These are phyloP conservation scores for Kluyveromyces siamensis DNA, from an alignment of 805 yeast genomes.

Conservation along the genomic window DNA sequence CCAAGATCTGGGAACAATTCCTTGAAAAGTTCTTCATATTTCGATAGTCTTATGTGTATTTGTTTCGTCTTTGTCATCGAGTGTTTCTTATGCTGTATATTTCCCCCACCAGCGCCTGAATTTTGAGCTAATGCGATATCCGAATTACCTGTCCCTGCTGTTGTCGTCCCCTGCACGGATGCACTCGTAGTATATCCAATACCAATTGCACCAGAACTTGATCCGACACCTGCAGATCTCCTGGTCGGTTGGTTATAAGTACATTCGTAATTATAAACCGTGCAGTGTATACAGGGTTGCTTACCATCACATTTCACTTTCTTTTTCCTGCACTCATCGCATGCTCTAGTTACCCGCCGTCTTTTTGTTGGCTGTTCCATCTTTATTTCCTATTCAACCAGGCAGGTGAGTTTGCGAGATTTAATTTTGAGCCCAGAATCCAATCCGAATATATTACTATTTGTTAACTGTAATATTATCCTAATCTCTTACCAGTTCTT, in stretches of 20 bases:
- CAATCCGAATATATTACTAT: neutral
- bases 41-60: slow-evolving; percentile 12
- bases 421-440: neutral
- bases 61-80: slow-evolving; percentile 9
- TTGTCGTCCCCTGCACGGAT: neutral
- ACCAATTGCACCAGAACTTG: neutral
- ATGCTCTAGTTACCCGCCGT: slow-evolving; percentile 36
- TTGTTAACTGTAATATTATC: neutral
- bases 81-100: neutral
- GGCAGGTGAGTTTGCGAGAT: slow-evolving; percentile 7
- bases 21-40: slow-evolving; percentile 17
- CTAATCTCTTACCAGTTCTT: neutral
- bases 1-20: slow-evolving; percentile 21
- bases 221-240: slow-evolving; percentile 8
- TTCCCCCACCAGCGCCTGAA: neutral
- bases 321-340: slow-evolving; percentile 50
- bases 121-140: neutral
- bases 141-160: slow-evolving; percentile 2
- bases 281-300: slow-evolving; percentile 79
- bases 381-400: neutral
- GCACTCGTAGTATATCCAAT: neutral
- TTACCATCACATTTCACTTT: slow-evolving; percentile 80
- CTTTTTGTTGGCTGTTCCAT: slow-evolving; percentile 20
- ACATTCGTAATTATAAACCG: slow-evolving; percentile 79
- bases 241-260: slow-evolving; percentile 71